Evolutionary conservation across 1,284 basidiomycete species (phyloP).

Genomic region (Naganishia albida): DNA sequence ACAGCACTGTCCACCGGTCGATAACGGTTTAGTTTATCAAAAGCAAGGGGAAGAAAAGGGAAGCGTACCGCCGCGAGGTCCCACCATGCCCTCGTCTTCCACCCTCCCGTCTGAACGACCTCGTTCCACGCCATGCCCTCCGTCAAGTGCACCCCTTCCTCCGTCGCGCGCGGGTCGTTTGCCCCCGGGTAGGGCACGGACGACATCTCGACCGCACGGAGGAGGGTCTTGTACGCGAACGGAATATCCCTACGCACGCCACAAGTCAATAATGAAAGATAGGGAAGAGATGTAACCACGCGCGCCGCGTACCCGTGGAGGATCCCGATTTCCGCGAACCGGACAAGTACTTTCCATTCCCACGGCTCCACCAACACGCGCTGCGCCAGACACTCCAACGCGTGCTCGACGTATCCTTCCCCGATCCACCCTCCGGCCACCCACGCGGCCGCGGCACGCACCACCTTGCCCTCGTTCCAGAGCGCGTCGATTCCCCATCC

Average conservation of each 20-base stretch:
- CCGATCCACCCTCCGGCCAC: background rate
- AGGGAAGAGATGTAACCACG: conserved; percentile 60
- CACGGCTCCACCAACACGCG: conserved; percentile 45
- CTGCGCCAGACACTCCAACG: conserved; percentile 42
- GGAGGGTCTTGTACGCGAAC: conserved; percentile 78
- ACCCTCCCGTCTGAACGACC: conserved; percentile 52
- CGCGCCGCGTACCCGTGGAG: conserved; percentile 44
- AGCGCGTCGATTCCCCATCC: conserved; percentile 47
- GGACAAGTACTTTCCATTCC: conserved; percentile 45
- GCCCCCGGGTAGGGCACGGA: conserved; percentile 58
- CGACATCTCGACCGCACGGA: conserved; percentile 79
- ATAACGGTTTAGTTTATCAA: no score
- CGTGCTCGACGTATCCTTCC: conserved; percentile 26
- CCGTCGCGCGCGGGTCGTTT: conserved; percentile 22
- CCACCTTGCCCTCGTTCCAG: conserved; percentile 3
- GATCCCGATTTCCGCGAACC: conserved; percentile 49
- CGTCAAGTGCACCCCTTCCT: conserved; percentile 39
- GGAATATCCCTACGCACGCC: conserved; percentile 61
- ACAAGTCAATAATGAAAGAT: conserved; percentile 56
- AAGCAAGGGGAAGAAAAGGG: no score
- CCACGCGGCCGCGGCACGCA: background rate
- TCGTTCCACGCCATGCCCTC: conserved; percentile 2
- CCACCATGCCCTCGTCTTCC: conserved; percentile 68
- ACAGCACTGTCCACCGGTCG: conserved; percentile 1
- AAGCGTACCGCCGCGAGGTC: conserved; percentile 58